A percentile compares a stretch with the other conserved stretches of the same genome.
phyloP scores from a whole-genome alignment of 495 filamentous ascomycete genomes.

The Neurospora tetrasperma region DNA sequence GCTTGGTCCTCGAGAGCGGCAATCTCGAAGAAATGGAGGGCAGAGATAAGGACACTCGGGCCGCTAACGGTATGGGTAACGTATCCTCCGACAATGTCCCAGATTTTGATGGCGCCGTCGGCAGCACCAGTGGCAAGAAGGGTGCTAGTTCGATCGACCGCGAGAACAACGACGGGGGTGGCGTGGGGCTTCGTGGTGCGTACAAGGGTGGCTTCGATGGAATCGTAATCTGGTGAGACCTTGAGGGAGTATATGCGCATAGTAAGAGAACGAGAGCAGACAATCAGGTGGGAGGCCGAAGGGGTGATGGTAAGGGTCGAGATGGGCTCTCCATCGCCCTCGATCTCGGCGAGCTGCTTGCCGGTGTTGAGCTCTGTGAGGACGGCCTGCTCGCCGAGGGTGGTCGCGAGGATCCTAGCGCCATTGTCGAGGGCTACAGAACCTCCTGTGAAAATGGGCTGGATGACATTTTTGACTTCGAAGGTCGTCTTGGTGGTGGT shows the following conservation, averaged over 20 bases:
- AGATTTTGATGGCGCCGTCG: slow-evolving; percentile 89
- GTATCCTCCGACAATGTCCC: slow-evolving; percentile 87
- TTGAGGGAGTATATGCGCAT: slow-evolving; percentile 82
- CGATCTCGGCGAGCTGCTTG: slow-evolving; percentile 69
- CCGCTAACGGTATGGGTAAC: slow-evolving; percentile 93
- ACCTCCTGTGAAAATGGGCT: slow-evolving; percentile 90
- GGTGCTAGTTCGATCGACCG: slow-evolving; percentile 77
- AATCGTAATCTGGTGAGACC: slow-evolving; percentile 40
- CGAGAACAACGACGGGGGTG: slow-evolving; percentile 74
- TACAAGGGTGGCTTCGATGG: slow-evolving; percentile 54
- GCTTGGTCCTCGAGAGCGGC: slow-evolving; percentile 27
- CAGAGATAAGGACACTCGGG: slow-evolving; percentile 80
- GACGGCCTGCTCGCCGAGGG: slow-evolving; percentile 78
- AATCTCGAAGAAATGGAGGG: slow-evolving; percentile 82
- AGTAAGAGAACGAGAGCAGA: slow-evolving; percentile 86
- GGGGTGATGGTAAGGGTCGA: slow-evolving; percentile 83
- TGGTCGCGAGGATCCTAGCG: slow-evolving; percentile 76
- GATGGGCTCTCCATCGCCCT: slow-evolving; percentile 90
- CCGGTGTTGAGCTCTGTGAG: slow-evolving; percentile 80
- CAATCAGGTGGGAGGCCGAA: slow-evolving; percentile 72
- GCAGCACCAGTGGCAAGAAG: slow-evolving; percentile 84
- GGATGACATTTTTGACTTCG: slow-evolving; percentile 66
- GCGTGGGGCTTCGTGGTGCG: slow-evolving; percentile 84
- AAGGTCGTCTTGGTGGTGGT: slow-evolving; percentile 68
- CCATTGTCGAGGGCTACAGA: slow-evolving; percentile 71